Conservation (phyloP, 2,329 filamentous ascomycete species). For the Ramichloridium luteum region DNA sequence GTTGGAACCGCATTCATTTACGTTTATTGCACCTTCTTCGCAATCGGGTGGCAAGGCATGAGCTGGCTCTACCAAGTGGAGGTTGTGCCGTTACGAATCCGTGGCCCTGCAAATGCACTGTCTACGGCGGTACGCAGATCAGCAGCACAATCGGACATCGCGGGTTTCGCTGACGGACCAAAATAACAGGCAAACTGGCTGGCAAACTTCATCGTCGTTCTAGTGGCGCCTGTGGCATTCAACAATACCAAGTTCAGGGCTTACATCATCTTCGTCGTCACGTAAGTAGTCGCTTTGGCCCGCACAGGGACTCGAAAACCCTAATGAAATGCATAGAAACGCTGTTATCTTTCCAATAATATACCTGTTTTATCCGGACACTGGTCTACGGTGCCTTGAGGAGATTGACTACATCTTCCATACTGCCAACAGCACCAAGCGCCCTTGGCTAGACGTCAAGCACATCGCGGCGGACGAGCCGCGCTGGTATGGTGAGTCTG, state of each 20-base stretch:
- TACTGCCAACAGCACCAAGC: conserved; percentile 33
- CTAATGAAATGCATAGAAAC: conserved; percentile 5
- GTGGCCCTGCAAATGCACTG: conserved; percentile 51
- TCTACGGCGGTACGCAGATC: conserved; percentile 43
- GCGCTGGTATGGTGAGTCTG: conserved; percentile 35
- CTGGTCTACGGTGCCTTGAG: conserved; percentile 43
- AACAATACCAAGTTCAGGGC: conserved; percentile 43
- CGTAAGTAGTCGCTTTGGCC: conserved; percentile 43
- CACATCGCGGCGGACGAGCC: conserved; percentile 34
- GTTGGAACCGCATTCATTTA: conserved; percentile 45
- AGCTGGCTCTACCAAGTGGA: conserved; percentile 52
- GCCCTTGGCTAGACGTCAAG: conserved; percentile 38
- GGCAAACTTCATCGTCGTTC: conserved; percentile 50
- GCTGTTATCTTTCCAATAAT: conserved; percentile 35
- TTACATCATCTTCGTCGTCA: conserved; percentile 61
- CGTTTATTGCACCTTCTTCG: conserved; percentile 50
- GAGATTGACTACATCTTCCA: conserved; percentile 59
- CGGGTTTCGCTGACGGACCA: no score
- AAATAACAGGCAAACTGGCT: conserved; percentile 44
- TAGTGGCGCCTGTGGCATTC: conserved; percentile 48
- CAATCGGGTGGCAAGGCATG: conserved; percentile 48
- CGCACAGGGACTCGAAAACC: conserved; percentile 42
- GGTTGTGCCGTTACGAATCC: conserved; percentile 47
- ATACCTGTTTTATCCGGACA: conserved; percentile 52
- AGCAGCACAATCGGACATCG: no score